Evolutionary conservation across 306 rosid genomes (phyloP), one percentile per base, ranked within the genome.

Genomic region (Ammopiptanthus mongolicus): DNA sequence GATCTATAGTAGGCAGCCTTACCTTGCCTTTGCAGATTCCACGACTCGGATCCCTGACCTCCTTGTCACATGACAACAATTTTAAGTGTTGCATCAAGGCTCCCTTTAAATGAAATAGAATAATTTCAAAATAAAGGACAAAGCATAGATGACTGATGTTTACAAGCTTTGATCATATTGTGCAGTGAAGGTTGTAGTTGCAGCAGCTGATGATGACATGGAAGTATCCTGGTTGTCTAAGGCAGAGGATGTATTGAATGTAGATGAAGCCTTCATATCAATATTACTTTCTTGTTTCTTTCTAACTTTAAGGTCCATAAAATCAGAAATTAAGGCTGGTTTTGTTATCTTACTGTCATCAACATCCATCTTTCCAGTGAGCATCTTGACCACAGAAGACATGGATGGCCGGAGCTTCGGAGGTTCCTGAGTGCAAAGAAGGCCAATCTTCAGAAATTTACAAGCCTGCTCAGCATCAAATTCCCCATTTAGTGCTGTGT

Each of bases 301-400:
- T 62, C 76, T 77, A 58, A 89, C 88, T 83, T 87, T 90, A 48
- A 92, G 96, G 74, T 90, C 98, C 92, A 92, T 86, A 65, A 92
- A 87, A 79, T 96, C 99, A 6, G 97, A 79, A 58, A 96, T 90
- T 39, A 96, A 76, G 66, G 96, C 98, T 4, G 99, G 98, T 83
- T 90, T 89, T 65, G 93, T 79, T 80, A 92, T 89, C 80, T 66
- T 66, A 7, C 21, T 33, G 39, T 89, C 81, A 47, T 86, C 60
- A 0, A 90, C 76, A 17, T 73, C 56, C 44, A 71, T 85, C 82
- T 89, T 62, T 34, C 97, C 90, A 0, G 81, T 90, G 31, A 96
- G 90, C 97, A 96, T 90, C 91, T 89, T 89, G 19, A 96, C 92
- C 77, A 92, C 99, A 0, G 91, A 73, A 51, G 99, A 85, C 98